Base-by-base conservation (phyloP, 2,329 filamentous ascomycete genomes). In the Xylariaceae sp. region DNA sequence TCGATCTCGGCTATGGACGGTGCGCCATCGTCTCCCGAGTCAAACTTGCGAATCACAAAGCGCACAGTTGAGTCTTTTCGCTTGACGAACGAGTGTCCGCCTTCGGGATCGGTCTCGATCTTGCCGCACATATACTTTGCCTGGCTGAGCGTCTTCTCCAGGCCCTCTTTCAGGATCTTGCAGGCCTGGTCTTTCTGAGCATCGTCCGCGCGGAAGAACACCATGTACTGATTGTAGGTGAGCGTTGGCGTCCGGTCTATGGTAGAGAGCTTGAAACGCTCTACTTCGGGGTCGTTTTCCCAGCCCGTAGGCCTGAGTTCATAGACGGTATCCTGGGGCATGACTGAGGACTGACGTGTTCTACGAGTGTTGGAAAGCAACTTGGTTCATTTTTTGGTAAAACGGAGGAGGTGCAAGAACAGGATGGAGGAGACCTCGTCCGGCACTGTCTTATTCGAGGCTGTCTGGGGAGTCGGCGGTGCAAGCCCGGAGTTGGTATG, bases 1-100 rank as follows among this genome's bases (percentile, higher is more conserved):
- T 67, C 62, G 7, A 71, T 54, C 1, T 68, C 65, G 2, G 61
- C 52, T 13, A 71, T 55, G 0, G 65, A 66, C n/a, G n/a, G n/a
- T n/a, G n/a, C n/a, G n/a, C n/a, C n/a, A n/a, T n/a, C n/a, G n/a
- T n/a, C n/a, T n/a, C n/a, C n/a, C n/a, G n/a, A n/a, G n/a, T n/a
- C n/a, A n/a, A n/a, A n/a, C n/a, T n/a, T n/a, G n/a, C n/a, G n/a
- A n/a, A 68, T 50, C 3, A 63, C 26, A n/a, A 69, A 59, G 1
- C 49, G 39, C 2, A 66, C 60, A 0, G 62, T 65, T 43, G 54
- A 62, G 16, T 63, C 52, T 31, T 48, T 59, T 24, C 43, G 61
- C 44, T 63, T 69, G 8, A 59, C 54, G 26, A 68, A 66, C 0
- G 57, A 65, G 37, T 67, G 56, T 9, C 60, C 63, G 3, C 63